Evolutionary conservation across 1,284 basidiomycete species (phyloP).

Genomic region (Ustilago tritici): DNA sequence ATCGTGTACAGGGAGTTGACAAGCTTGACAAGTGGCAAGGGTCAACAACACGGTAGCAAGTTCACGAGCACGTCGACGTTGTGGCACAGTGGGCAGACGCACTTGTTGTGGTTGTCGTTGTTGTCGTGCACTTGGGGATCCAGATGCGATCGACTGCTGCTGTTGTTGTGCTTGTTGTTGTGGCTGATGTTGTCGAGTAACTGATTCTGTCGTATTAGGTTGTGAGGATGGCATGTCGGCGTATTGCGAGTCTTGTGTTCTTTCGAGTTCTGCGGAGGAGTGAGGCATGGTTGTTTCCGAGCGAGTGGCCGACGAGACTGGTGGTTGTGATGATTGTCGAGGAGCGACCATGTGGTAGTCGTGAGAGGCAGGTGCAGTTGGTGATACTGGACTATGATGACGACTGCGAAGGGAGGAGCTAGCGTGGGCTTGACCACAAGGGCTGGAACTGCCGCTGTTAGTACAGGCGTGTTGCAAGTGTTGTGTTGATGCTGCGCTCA

Average conservation of each 20-base stretch:
- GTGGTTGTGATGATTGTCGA: conserved; percentile 14
- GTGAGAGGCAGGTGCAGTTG: neutral
- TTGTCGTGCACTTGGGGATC: conserved; percentile 7
- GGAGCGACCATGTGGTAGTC: conserved; percentile 8
- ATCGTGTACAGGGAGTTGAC: conserved; percentile 47
- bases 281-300: neutral
- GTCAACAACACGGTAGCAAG: conserved; percentile 46
- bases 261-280: conserved; percentile 1
- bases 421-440: conserved; percentile 6
- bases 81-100: conserved; percentile 34
- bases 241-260: neutral
- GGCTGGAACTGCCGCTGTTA: conserved; percentile 20
- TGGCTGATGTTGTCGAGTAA: neutral
- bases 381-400: conserved; percentile 15
- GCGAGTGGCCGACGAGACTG: neutral
- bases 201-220: neutral
- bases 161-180: conserved; percentile 6
- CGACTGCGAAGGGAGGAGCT: conserved; percentile 20
- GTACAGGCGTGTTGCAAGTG: conserved; percentile 18
- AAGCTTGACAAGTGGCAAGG: conserved; percentile 49
- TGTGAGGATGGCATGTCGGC: neutral
- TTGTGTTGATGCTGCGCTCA: conserved; percentile 39
- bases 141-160: neutral
- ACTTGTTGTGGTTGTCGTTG: conserved; percentile 10
- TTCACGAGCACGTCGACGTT: conserved; percentile 48